Evolutionary conservation across 78 protist species (phyloP), one percentile per base, ranked within the genome.

Genomic region (Mastigamoeba balamuthi): DNA sequence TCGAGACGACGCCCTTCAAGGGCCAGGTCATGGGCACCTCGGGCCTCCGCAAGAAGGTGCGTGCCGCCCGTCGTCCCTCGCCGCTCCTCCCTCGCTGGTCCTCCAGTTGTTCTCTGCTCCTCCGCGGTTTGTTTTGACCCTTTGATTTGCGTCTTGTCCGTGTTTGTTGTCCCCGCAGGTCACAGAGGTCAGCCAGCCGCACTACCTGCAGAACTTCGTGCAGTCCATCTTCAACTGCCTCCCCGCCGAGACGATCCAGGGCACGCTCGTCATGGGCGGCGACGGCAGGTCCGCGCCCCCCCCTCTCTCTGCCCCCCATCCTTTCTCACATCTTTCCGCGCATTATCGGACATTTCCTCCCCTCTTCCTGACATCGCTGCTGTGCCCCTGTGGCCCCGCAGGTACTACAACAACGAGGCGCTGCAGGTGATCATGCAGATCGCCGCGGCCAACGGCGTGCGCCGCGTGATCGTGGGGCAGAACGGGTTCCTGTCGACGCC

Each of bases 401-500:
- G 99, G 25, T 96, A 43, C 87, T 81, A 4, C 68, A 77, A 83
- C 75, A 68, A 41, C 28, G 86, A 77, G 30, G 97, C 92, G 4
- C 36, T 86, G 40, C 95, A 95, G 64, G 42, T 81, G 37, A 92
- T 94, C 76, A 43, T 93, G 66, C 69, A 80, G 43, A 93, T 96
- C 69, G 92, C 93, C 1, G 91, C 87, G 9, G 99, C 96, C 41
- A 85, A 90, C 73, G 93, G 94, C 30, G 94, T 91, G 37, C 48
- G 72, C 5, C 27, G 72, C 37, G 64, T 90, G 17, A 29, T 66
- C 35, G 80, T 93, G 23, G 98, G 96, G 36, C 68, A 75, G n/a
- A 63, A 92, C 83, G 94, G 95, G 1, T 36, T 95, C 23, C 77
- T 95, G 10, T 92, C 97, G n/a, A 97, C 99, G 0, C 99, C 99